Conservation (phyloP, 257 asterid species). For the Scutellaria baicalensis region DNA sequence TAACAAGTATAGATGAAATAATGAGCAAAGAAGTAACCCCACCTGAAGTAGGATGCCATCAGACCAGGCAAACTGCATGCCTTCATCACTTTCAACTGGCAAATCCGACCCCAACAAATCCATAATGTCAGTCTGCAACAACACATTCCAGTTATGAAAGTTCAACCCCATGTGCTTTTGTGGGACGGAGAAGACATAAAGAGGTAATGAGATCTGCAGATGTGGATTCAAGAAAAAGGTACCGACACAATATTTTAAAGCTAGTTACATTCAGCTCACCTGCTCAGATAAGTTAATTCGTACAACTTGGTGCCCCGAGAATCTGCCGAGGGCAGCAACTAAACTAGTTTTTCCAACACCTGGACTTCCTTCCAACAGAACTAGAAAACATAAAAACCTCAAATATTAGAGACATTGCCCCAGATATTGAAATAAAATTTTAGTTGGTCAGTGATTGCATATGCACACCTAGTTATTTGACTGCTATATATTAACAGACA, state of each 20-base stretch:
- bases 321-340: slow-evolving; percentile 80
- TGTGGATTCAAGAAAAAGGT: not conserved
- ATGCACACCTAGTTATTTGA: not conserved
- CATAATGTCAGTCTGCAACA: slow-evolving; percentile 91
- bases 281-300: slow-evolving; percentile 97
- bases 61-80: slow-evolving; percentile 93
- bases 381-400: slow-evolving; percentile 32
- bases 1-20: not conserved
- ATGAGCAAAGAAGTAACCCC: not conserved
- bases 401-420: slow-evolving; percentile 20
- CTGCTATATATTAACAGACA: not conserved
- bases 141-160: slow-evolving; percentile 14
- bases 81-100: slow-evolving; percentile 90
- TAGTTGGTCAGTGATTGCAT: not conserved
- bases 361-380: slow-evolving; percentile 96
- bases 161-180: slow-evolving; percentile 2
- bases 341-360: slow-evolving; percentile 99
- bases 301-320: slow-evolving; percentile 84
- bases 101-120: slow-evolving; percentile 94
- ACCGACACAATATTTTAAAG: not conserved
- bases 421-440: not conserved
- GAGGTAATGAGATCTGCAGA: not conserved
- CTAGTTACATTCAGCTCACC: slow-evolving; percentile 36
- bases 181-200: not conserved
- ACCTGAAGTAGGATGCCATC: slow-evolving; percentile 99